Evolutionary conservation across 1,284 basidiomycete species (phyloP), one percentile per base, ranked within the genome.

Genomic region (Tilletia horrida): DNA sequence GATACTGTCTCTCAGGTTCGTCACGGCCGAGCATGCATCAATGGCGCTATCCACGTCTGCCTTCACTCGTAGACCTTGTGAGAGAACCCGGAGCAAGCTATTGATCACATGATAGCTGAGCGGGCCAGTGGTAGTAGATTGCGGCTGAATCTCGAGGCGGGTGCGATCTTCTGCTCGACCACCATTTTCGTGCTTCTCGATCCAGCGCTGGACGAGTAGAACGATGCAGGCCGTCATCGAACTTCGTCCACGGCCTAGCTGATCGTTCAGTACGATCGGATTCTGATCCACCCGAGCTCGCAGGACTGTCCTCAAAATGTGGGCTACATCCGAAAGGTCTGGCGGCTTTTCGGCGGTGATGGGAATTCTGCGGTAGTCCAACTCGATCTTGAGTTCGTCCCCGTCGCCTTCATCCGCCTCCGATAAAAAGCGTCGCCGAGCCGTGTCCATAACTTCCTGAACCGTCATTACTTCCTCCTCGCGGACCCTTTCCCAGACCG

Each of bases 251-350:
- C 93, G 85, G 2, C 95, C 95, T 2, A 99, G 87, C 83, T 99
- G 96, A 78, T 94, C 96, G 80, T 98, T 99, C 64, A 98, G 87
- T 27, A 99, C 89, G 70, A 98, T 90, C 0, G 93, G 92, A 63
- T 67, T 67, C 0, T 89, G 88, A 40, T 87, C 85, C 2, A 89
- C 86, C 66, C 90, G 86, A 31, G 88, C 88, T n/a, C 89, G 85
- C 55, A 92, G 85, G 48, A 93, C 91, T 0, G 94, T 86, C 55
- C 91, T 88, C 71, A 97, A 89, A 31, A 98, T 85, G 52, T 82
- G 82, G 47, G 73, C 71, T 27, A 83, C 81, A 66, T 83, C 81
- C 11, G 74, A 73, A 55, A 78, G 78, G 69, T 83, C 82, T 3
- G 81, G 77, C 3, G 84, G 83, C 47, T 84, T 84, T 73, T 88